phyloP scores from a whole-genome alignment of 2,329 filamentous ascomycete genomes.

The Fusarium sp. region DNA sequence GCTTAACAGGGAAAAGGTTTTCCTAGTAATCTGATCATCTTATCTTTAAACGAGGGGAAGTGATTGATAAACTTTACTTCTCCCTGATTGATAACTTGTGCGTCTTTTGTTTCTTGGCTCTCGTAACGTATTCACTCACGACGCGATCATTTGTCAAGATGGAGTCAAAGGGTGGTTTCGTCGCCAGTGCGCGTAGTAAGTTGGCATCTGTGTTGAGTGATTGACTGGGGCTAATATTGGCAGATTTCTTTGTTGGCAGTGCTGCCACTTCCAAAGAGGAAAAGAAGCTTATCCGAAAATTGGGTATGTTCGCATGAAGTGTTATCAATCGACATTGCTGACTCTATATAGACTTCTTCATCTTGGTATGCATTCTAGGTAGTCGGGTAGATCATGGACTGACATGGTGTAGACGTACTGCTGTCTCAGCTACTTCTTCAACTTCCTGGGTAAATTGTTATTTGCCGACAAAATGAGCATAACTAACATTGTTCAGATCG shows the following conservation, averaged over 20 bases:
- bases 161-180: background rate
- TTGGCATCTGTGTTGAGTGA: fast-evolving
- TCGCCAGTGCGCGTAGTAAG: conserved; percentile 9
- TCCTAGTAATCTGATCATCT: conserved; percentile 27
- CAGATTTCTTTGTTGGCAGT: conserved; percentile 22
- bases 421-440: conserved; percentile 52
- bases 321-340: fast-evolving
- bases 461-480: fast-evolving
- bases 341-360: conserved; percentile 47
- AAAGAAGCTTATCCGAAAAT: conserved; percentile 45
- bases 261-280: conserved; percentile 41
- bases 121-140: background rate
- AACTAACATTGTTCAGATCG: conserved; percentile 22
- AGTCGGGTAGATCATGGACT: fast-evolving
- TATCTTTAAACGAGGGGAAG: background rate
- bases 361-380: conserved; percentile 28
- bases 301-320: conserved; percentile 27
- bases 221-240: background rate
- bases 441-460: conserved; percentile 50
- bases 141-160: background rate
- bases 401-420: conserved; percentile 45
- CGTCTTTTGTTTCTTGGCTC: background rate
- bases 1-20: background rate
- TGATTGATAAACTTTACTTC: conserved; percentile 1
- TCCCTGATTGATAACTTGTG: background rate